Conservation (phyloP, 1,284 basidiomycete genomes). For the Caloboletus inedulis region DNA sequence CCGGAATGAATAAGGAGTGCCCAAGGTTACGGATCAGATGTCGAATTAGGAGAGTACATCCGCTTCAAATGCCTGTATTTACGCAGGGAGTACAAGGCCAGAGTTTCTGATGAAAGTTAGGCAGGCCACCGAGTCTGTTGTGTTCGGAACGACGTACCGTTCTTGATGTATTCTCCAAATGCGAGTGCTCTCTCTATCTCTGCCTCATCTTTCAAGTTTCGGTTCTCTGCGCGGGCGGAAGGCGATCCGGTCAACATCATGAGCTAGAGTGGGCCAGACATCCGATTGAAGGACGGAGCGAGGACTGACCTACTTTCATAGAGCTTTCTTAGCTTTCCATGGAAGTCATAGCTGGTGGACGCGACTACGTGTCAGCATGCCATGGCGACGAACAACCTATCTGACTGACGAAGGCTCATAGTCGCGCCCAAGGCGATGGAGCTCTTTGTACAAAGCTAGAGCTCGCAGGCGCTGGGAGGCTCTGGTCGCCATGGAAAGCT, state of each 20-base stretch:
- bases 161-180: conserved; percentile 85
- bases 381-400: conserved; percentile 12
- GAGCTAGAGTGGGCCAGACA: background rate
- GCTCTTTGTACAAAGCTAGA: conserved; percentile 72
- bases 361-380: conserved; percentile 8
- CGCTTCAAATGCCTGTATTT: conserved; percentile 84
- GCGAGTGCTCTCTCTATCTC: conserved; percentile 79
- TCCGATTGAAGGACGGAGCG: background rate
- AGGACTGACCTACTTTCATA: conserved; percentile 58
- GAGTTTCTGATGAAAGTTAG: conserved; percentile 57
- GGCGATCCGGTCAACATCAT: conserved; percentile 2
- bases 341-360: conserved; percentile 68
- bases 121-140: background rate
- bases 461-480: conserved; percentile 50
- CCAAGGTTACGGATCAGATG: conserved; percentile 11
- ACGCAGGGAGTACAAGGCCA: conserved; percentile 80
- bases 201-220: conserved; percentile 60
- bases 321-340: conserved; percentile 61
- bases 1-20: background rate
- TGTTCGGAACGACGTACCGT: conserved; percentile 52
- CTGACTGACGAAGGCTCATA: conserved; percentile 69
- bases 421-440: conserved; percentile 72
- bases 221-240: conserved; percentile 55
- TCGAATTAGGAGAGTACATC: conserved; percentile 51
- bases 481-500: conserved; percentile 35